Base-by-base conservation (phyloP, 805 yeast species). In the Sugiyamaella floridensis region DNA sequence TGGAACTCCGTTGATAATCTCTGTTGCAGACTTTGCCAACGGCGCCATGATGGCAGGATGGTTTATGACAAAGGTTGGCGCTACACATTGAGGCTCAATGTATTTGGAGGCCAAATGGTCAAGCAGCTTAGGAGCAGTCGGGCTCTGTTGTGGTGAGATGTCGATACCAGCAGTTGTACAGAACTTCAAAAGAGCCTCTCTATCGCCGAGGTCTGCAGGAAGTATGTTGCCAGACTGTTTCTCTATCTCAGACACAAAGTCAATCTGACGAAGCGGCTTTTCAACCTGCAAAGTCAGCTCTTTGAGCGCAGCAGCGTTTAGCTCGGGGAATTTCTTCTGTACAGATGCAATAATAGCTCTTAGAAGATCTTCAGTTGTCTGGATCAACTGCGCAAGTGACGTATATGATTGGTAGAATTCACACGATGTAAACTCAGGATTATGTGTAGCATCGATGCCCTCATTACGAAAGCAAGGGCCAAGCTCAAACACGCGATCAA, bases 401-500 rank as follows among this genome's bases (percentile, higher is more conserved):
- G 85, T 80, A 63, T 88, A 92, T 43, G 98, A 97, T 77, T 89
- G 92, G 73, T 92, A 92, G 74, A 92, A 92, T 76, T 92, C 99
- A 80, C 98, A 92, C 56, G 98, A 90, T 65, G 98, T 92, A 76
- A 92, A 92, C 76, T 92, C 99, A 53, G 98, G 98, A 80, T 92
- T 92, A 73, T 92, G 99, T 58, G 97, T 92, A 93, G 86, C 83
- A 73, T 92, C 99, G 59, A 92, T 90, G 73, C 98, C 97, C 75
- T 92, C 98, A 70, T 92, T 92, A 81, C 99, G 86, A 78, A 92
- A 92, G 75, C 90, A 97, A 74, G 97, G 89, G 57, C 99, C 99
- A 67, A 92, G 92, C 78, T 92, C 99, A 71, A 90, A 92, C 57
- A 92, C 98, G 75, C 97, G 84, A 70, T 93, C 97, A 81, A 92